Percentiles rank a stretch among this genome's conserved stretches.
These are phyloP conservation scores for Vararia minispora DNA, from an alignment of 768 basidiomycete genomes.

Conservation along the genomic window DNA sequence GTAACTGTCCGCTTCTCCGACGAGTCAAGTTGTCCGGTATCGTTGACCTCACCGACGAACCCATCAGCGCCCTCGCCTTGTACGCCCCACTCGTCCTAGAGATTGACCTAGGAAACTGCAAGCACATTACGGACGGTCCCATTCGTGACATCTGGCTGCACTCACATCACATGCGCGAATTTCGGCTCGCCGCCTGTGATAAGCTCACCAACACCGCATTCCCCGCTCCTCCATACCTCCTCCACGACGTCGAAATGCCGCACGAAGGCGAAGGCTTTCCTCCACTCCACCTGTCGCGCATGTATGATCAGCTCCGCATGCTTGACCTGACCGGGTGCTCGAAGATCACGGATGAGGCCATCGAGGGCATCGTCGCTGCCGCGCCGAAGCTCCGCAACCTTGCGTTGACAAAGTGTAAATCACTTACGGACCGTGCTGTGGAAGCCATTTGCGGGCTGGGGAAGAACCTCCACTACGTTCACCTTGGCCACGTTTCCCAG, in stretches of 20 bases:
- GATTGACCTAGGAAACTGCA: conserved; percentile 84
- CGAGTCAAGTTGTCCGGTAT: conserved; percentile 85
- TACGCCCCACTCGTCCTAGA: conserved; percentile 84
- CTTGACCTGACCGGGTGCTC: conserved; percentile 85
- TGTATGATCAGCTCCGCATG: conserved; percentile 82
- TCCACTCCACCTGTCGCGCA: conserved; percentile 51
- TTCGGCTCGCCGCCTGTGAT: conserved; percentile 72
- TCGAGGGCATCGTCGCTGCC: conserved; percentile 73
- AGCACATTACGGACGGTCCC: conserved; percentile 61
- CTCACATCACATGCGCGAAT: conserved; percentile 79
- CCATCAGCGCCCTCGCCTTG: conserved; percentile 66
- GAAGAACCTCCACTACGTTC: conserved; percentile 89
- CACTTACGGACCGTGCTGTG: conserved; percentile 73
- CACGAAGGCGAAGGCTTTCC: conserved; percentile 33
- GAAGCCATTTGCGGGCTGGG: conserved; percentile 80
- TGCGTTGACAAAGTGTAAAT: conserved; percentile 74
- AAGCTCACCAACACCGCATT: conserved; percentile 79
- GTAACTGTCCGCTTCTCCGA: conserved; percentile 64
- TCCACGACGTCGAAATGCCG: conserved; percentile 32
- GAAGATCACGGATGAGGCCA: conserved; percentile 68
- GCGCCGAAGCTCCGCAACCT: conserved; percentile 80
- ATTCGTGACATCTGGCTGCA: conserved; percentile 79
- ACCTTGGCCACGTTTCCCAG: conserved; percentile 82
- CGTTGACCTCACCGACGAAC: conserved; percentile 59
- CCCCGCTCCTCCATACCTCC: conserved; percentile 62